A percentile compares a stretch with the other conserved stretches of the same genome.
phyloP scores from a whole-genome alignment of 2,329 filamentous ascomycete species.

The Scedosporium aurantiacum region DNA sequence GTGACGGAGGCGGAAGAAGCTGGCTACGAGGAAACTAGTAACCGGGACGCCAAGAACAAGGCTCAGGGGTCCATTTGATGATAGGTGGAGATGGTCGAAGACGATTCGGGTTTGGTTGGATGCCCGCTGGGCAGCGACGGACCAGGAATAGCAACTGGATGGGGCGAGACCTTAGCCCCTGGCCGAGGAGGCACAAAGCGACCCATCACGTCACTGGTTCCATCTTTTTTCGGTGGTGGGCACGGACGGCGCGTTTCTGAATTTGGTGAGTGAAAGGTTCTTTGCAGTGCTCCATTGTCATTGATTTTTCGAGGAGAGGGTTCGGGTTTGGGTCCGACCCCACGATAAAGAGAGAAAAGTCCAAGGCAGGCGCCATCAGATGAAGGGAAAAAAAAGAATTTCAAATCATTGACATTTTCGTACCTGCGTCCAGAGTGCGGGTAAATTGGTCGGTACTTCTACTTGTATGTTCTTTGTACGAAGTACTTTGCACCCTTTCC shows the following conservation, averaged over 20 bases:
- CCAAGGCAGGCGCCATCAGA: too few relatives aligned
- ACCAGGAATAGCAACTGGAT: background rate
- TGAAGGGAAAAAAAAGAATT: too few relatives aligned
- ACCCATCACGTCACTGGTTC: background rate
- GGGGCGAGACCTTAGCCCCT: background rate
- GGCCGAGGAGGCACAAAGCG: background rate
- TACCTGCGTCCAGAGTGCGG: too few relatives aligned
- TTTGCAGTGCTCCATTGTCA: too few relatives aligned
- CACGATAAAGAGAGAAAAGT: too few relatives aligned
- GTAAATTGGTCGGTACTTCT: too few relatives aligned
- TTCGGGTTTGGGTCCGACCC: too few relatives aligned
- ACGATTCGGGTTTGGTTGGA: background rate
- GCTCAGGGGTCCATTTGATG: background rate
- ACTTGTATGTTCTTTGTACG: too few relatives aligned
- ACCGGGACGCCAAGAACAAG: background rate
- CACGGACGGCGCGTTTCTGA: constrained; percentile 1
- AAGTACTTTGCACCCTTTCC: too few relatives aligned
- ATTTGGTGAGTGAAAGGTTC: background rate
- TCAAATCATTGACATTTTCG: too few relatives aligned
- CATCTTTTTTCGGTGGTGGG: background rate
- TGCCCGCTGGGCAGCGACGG: background rate
- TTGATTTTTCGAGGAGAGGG: background rate
- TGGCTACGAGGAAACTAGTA: background rate
- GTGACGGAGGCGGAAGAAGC: background rate
- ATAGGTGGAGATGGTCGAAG: background rate